Evolutionary conservation across 2,329 filamentous ascomycete genomes (phyloP), one percentile per base, ranked within the genome.

Genomic region (Fulvia fulva): DNA sequence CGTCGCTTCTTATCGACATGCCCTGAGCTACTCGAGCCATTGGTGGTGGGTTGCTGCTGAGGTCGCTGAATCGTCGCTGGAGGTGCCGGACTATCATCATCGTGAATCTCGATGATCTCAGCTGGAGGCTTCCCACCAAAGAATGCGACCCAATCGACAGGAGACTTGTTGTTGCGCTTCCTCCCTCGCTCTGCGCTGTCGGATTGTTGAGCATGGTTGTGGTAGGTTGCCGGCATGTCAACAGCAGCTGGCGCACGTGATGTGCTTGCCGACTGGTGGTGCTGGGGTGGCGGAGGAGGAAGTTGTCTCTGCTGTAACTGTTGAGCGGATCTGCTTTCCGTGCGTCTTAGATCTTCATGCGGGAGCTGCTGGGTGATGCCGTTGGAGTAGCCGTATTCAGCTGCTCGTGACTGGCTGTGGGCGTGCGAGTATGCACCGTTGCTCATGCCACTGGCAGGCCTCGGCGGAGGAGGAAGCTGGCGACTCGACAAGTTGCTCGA

Each of bases 1-100:
- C 87, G 90, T 77, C 87, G 83, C 80, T 85, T 91, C 79, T 93
- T 96, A 69, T 84, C 82, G 46, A 81, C 75, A 71, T 87, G 86
- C 30, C 81, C 81, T 12, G 79, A 70, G 41, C 72, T 67, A 49
- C 49, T 53, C 19, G 63, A 53, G 45, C 56, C 64, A 51, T 65
- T 66, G 30, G 64, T 62, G 16, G 53, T 47, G 9, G 63, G 62
- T 26, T 59, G 62, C 25, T 63, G 65, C 23, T 54, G 56, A 32
- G 25, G 23, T n/a, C 53, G 62, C 45, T 67, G 63, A n/a, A 63
- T 49, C 23, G 56, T 61, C 23, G 62, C 58, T 26, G 62, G 60
- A 19, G 66, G 68, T 25, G 63, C 62, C 5, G 65, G 65, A 52
- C 63, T 68, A 57, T 70, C 74, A 64, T 80, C 77, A 65, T 81